Base-by-base conservation (phyloP, 2,329 filamentous ascomycete genomes). In the Diaporthe sp. region DNA sequence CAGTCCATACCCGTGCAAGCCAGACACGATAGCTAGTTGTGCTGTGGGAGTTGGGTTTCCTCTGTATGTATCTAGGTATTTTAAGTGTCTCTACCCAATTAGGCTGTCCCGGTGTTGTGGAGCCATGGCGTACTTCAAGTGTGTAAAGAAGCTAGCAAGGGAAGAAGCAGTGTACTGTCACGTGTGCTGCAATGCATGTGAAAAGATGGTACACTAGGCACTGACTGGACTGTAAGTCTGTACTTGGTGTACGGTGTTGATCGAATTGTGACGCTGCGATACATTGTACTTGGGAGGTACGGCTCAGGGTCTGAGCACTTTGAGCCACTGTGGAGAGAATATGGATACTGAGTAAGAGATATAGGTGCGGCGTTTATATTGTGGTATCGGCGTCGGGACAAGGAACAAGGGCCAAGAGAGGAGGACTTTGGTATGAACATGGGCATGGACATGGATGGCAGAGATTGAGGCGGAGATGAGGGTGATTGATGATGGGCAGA, bases 381-480 rank as follows among this genome's bases (percentile, higher is more conserved):
- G 42, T 15, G 42, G 39, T n/a, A n/a, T 50, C 2, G 19, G 42
- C 8, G 42, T 35, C 19, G 61, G 39, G 39, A 32, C 42, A 65
- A 47, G 59, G 61, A 10, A 25, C 59, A 30, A 32, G 59, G 59
- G 17, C 25, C 6, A 30, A 39, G 3, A 17, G 25, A 30, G n/a
- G 37, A 42, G 59, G 6, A 37, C 10, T 37, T 37, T 37, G 37
- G 37, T 37, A 37, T 8, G 10, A 27, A 61, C 12, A 51, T 35
- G 30, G 44, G 25, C 61, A 66, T 66, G 61, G 44, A 51, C 63
- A 51, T 51, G 63, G 63, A 51, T 50, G 30, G 32, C 63, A 66
- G 63, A 27, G 12, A 37, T 39, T 22, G 63, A 27, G 32, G 15
- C 30, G 63, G 63, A 66, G 42, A 66, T 50, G 32, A 27, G 32